phyloP scores from a whole-genome alignment of 495 filamentous ascomycete genomes.

The Podospora sp. region DNA sequence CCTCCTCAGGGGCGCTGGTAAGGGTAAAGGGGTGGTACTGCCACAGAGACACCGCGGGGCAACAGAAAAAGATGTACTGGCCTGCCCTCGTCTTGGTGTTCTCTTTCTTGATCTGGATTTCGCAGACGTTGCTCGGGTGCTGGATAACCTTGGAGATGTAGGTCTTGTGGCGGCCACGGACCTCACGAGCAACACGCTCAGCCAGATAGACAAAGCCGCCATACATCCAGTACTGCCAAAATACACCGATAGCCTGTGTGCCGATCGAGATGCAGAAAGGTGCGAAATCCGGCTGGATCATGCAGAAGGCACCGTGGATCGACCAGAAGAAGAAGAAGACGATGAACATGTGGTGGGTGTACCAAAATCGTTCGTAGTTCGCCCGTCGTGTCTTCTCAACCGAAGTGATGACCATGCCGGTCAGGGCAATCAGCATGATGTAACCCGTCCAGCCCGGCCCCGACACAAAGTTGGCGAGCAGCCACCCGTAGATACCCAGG shows the following conservation, averaged over 20 bases:
- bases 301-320: conserved; percentile 77
- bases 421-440: conserved; percentile 71
- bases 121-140: conserved; percentile 79
- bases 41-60: conserved; percentile 76
- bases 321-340: conserved; percentile 83
- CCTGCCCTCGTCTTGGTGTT: conserved; percentile 74
- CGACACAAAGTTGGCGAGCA: conserved; percentile 69
- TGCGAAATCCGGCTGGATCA: conserved; percentile 75
- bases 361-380: conserved; percentile 82
- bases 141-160: conserved; percentile 83
- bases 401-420: conserved; percentile 69
- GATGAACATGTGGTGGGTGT: conserved; percentile 76
- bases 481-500: conserved; percentile 70
- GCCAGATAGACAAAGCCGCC: conserved; percentile 71
- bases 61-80: conserved; percentile 83
- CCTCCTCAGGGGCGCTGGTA: conserved; percentile 78
- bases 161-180: conserved; percentile 72
- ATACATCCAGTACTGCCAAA: conserved; percentile 82
- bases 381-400: conserved; percentile 67
- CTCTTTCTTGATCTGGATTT: conserved; percentile 86
- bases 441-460: conserved; percentile 81
- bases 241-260: conserved; percentile 65
- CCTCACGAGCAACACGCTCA: conserved; percentile 69
- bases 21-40: conserved; percentile 81
- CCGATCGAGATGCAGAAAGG: conserved; percentile 67